Evolutionary conservation across 2,329 filamentous ascomycete genomes (phyloP), one percentile per base, ranked within the genome.

Genomic region (Emydomyces testavorans): DNA sequence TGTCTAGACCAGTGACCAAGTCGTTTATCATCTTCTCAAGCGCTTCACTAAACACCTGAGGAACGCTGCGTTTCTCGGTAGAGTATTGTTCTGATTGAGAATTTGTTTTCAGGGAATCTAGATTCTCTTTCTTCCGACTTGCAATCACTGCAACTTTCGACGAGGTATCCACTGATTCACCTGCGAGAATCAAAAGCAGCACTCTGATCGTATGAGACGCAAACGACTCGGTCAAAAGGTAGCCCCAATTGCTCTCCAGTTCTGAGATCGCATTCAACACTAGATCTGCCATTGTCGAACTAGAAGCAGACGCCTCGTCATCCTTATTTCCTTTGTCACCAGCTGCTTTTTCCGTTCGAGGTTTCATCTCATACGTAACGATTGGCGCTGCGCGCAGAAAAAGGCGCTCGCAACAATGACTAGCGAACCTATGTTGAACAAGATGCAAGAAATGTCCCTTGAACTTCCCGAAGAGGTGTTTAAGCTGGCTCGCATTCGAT

Each of bases 401-500:
- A 26, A 98, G 75, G 21, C 86, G 86, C 69, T 98, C 92, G 63
- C 89, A 95, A 68, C 90, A 96, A 70, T 98, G 92, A 52, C 89
- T 94, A 4, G 92, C 92, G 60, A 98, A 98, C 15, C 92, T 83
- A 68, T 98, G 92, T 63, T 93, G 89, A 44, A 95, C 81, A 23
- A 98, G 76, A 58, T 89, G 83, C 50, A 90, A 71, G 66, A 96
- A 94, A 66, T 96, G 85, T 28, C 83, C 82, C 16, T 74, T 80
- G 64, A 96, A 95, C 37, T 84, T 86, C 54, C 79, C 77, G 63
- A 96, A 96, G 16, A 98, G 69, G 40, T 75, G 75, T 72, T 94
- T 94, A 65, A 94, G 82, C 68, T 96, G 92, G 15, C 71, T 70
- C 26, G 82, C 75, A 28, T 78, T 83, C 23, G 87, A 90, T 53